Base-by-base conservation (phyloP, 1,284 basidiomycete genomes). In the Pseudozyma thailandica region DNA sequence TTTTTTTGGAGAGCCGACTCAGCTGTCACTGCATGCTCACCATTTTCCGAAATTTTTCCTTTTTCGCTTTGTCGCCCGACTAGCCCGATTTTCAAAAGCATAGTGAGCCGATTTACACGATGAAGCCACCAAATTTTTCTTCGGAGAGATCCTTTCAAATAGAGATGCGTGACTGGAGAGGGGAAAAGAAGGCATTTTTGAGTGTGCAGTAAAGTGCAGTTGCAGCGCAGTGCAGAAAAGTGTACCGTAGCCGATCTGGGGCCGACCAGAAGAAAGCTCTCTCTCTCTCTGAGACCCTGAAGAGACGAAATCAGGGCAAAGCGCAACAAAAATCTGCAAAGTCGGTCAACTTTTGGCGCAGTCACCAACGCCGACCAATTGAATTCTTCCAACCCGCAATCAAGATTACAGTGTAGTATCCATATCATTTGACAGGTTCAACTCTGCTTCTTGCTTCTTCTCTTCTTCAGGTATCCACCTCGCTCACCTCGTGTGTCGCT, bases 381-480 rank as follows among this genome's bases (percentile, higher is more conserved):
- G 33, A 5, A 27, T 16, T 26, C 10, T 35, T 35, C 33, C 37
- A 39, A 39, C 37, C n/a, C 38, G 16, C 38, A 41, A n/a, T n/a
- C n/a, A n/a, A n/a, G 33, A 35, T 35, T 35, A 16, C 43, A 43
- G 7, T 43, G 20, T 8, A 21, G 18, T 27, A 12, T 15, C 26
- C 12, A 31, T 20, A 30, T 31, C 26, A 21, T 8, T 20, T 30
- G 33, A 44, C n/a, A 33, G 28, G 44, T 33, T 39, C 30, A 16
- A n/a, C n/a, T 16, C 33, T 7, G 15, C 33, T 53, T 50, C 58
- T 55, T 45, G 27, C 56, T 62, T 35, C 49, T 39, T 66, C 31
- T 28, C 55, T 45, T 62, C 59, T 38, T 43, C 50, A 62, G 65
- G 65, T 69, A 51, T 59, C 55, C 59, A 54, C 55, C 65, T 59